A percentile compares a stretch with the other conserved stretches of the same genome.
Conservation (phyloP, 2,329 filamentous ascomycete genomes). For the Fusarium praegraminearum region DNA sequence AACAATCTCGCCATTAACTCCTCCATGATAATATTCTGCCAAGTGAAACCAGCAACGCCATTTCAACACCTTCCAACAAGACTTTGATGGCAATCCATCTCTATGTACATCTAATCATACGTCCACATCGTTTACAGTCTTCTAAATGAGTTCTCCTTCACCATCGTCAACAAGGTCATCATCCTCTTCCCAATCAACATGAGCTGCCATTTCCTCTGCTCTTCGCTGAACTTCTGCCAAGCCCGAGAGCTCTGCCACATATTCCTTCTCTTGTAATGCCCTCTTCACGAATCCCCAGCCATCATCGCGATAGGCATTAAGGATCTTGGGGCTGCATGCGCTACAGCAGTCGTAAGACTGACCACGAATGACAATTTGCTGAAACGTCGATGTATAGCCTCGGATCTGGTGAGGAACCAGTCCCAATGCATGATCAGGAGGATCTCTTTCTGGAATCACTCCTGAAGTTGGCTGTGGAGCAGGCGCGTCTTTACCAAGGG, state of each 20-base stretch:
- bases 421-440: conserved; percentile 70
- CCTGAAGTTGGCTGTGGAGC: conserved; percentile 62
- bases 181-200: conserved; percentile 73
- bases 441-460: conserved; percentile 65
- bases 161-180: conserved; percentile 55
- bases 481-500: conserved; percentile 72
- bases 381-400: conserved; percentile 79
- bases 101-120: conserved; percentile 2
- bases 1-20: conserved; percentile 6
- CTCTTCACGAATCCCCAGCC: conserved; percentile 83
- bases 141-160: conserved; percentile 35
- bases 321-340: conserved; percentile 78
- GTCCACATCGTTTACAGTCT: neutral
- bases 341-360: conserved; percentile 84
- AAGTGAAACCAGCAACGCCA: conserved; percentile 20
- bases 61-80: conserved; percentile 6
- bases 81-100: conserved; percentile 14
- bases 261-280: conserved; percentile 80
- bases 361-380: conserved; percentile 78
- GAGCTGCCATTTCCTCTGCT: conserved; percentile 63
- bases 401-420: conserved; percentile 84
- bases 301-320: conserved; percentile 73
- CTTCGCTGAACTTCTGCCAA: conserved; percentile 76
- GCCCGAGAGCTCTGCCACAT: conserved; percentile 81
- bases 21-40: neutral